These are phyloP conservation scores for Debaryomyces sp. DNA, from an alignment of 1,139 yeast species.

Conservation along the genomic window DNA sequence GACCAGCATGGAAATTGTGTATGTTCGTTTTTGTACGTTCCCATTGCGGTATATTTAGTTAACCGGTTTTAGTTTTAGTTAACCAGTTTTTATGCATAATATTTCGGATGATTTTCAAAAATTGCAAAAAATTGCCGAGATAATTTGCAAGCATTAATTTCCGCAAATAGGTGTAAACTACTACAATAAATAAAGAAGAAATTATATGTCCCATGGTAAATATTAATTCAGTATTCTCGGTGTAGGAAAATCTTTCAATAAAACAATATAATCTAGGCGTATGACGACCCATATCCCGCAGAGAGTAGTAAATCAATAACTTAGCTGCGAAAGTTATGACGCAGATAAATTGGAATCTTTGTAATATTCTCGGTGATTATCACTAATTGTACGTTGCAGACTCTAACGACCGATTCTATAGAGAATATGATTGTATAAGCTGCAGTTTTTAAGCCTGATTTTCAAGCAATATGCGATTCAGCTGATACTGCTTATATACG, in stretches of 20 bases:
- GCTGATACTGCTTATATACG: too few species aligned
- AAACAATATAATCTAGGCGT: neutral
- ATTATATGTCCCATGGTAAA: too few species aligned
- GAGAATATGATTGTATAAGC: neutral
- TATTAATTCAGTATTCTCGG: too few species aligned
- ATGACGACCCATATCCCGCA: neutral
- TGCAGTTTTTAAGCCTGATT: neutral
- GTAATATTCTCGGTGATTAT: neutral
- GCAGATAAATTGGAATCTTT: neutral
- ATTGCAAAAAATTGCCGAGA: neutral
- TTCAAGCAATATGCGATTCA: neutral
- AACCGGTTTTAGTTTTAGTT: neutral
- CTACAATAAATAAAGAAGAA: neutral
- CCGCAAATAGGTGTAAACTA: neutral
- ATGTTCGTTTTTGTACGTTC: neutral
- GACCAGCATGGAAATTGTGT: too few species aligned
- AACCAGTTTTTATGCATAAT: neutral
- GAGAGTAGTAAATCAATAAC: neutral
- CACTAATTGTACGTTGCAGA: neutral
- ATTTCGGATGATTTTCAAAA: neutral
- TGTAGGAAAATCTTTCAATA: too few species aligned
- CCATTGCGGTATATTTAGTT: too few species aligned
- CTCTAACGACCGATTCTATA: too few species aligned
- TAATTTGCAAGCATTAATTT: neutral
- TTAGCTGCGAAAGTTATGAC: neutral